A percentile compares a stretch with the other conserved stretches of the same genome.
These are phyloP conservation scores for Xylariaceae sp. DNA, from an alignment of 2,329 filamentous ascomycete species.

Conservation along the genomic window DNA sequence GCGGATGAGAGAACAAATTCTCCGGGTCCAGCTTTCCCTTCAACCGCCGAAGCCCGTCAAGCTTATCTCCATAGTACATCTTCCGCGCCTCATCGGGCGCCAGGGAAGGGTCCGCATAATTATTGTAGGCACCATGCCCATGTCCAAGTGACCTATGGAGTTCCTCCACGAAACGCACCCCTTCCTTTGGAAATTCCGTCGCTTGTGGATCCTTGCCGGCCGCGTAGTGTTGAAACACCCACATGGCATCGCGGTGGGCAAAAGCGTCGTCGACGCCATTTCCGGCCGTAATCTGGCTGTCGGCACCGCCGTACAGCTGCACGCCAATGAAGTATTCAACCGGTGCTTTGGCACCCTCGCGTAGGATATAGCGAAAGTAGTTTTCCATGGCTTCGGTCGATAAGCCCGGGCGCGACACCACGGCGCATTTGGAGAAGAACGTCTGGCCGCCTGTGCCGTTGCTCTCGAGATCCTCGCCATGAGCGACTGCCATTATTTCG, in stretches of 20 bases:
- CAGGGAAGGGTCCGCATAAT: constrained; percentile 28
- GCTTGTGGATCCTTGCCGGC: constrained; percentile 11
- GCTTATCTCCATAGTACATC: constrained; percentile 24
- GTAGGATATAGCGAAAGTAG: constrained; percentile 27
- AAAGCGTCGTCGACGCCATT: constrained; percentile 19
- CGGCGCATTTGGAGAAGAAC: constrained; percentile 36
- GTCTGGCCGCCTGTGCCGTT: constrained; percentile 19
- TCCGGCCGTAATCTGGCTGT: constrained; percentile 30
- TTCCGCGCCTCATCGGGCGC: constrained; percentile 19
- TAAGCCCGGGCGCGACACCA: constrained; percentile 28
- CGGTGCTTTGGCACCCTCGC: constrained; percentile 12
- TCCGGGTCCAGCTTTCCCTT: constrained; percentile 26
- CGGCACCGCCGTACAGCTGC: constrained; percentile 34
- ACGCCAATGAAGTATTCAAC: constrained; percentile 32
- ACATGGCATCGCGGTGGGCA: constrained; percentile 30
- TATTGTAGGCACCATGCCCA: constrained; percentile 24
- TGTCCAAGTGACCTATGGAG: constrained; percentile 24
- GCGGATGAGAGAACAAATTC: constrained; percentile 28
- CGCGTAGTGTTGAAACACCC: constrained; percentile 32
- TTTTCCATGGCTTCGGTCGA: constrained; percentile 18
- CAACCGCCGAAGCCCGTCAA: constrained; percentile 19
- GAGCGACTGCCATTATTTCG: constrained; percentile 9
- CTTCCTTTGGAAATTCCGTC: constrained; percentile 18
- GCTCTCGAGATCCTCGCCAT: constrained; percentile 19
- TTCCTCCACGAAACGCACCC: constrained; percentile 22